Evolutionary conservation across 1,284 basidiomycete species (phyloP).

Genomic region (Austropuccinia psidii): DNA sequence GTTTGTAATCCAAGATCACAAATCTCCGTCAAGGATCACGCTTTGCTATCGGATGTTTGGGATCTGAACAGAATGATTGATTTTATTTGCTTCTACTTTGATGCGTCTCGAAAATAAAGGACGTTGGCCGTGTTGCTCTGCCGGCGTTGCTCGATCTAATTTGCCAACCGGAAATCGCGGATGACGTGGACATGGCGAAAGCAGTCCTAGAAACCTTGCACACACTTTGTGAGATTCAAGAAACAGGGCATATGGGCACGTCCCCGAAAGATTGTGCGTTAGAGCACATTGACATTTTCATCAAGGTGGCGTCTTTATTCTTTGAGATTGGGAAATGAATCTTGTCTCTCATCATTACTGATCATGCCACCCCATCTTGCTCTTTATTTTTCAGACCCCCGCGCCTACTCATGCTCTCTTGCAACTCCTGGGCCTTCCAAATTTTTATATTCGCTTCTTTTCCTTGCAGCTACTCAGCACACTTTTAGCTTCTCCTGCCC

Average conservation of each 20-base stretch:
- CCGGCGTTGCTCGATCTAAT: constrained; percentile 64
- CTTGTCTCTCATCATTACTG: not conserved
- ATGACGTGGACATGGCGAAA: constrained; percentile 81
- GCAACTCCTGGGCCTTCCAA: constrained; percentile 60
- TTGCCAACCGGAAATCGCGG: constrained; percentile 72
- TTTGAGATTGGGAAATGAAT: no score
- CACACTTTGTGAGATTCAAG: constrained; percentile 60
- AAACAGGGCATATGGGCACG: constrained; percentile 30
- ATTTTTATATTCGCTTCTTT: constrained; percentile 79
- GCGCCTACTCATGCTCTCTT: constrained; percentile 69
- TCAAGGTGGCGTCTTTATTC: not conserved
- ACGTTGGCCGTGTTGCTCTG: constrained; percentile 70
- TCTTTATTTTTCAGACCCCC: constrained; percentile 56
- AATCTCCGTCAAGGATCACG: constrained; percentile 44
- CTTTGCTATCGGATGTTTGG: constrained; percentile 41
- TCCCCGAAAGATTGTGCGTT: constrained; percentile 40
- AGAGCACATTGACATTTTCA: constrained; percentile 11
- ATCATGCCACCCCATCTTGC: constrained; percentile 6
- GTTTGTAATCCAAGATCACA: constrained; percentile 44
- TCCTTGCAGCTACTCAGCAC: constrained; percentile 74
- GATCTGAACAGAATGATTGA: constrained; percentile 38
- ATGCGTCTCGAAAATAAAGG: constrained; percentile 52
- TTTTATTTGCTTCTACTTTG: constrained; percentile 40
- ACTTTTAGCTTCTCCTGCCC: constrained; percentile 56
- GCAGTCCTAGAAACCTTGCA: constrained; percentile 79